Conservation (phyloP, 805 yeast genomes). For the Cyberlindnera mississippiensis region DNA sequence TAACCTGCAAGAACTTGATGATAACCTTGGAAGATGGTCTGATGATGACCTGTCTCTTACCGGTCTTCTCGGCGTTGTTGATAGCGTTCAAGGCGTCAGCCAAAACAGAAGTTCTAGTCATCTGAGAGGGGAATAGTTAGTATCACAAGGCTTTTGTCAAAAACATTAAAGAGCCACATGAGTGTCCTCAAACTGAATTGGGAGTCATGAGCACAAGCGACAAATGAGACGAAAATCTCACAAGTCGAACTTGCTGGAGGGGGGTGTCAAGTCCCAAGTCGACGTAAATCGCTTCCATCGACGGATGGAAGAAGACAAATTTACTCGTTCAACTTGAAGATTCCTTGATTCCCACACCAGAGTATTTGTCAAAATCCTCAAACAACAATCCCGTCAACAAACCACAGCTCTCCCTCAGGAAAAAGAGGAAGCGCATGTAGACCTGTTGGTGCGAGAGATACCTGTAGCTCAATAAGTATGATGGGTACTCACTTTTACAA, state of each 20-base stretch:
- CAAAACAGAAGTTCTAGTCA: constrained; percentile 97
- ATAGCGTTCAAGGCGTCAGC: constrained; percentile 97
- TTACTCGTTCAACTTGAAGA: constrained; percentile 17
- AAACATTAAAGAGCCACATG: constrained; percentile 36
- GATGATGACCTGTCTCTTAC: constrained; percentile 96
- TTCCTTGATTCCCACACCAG: constrained; percentile 33
- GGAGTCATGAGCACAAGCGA: constrained; percentile 38
- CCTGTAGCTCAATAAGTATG: constrained; percentile 21
- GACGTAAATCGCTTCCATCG: constrained; percentile 20
- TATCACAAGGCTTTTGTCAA: constrained; percentile 3
- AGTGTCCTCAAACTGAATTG: constrained; percentile 35
- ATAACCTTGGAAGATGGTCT: constrained; percentile 98
- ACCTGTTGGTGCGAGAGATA: constrained; percentile 12
- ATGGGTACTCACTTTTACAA: constrained; percentile 7
- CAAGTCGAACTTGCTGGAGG: constrained; percentile 16
- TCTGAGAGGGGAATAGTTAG: constrained; percentile 33
- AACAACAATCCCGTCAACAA: constrained; percentile 7
- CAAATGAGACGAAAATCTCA: not conserved
- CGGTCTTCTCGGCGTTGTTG: constrained; percentile 98
- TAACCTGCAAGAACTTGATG: constrained; percentile 91
- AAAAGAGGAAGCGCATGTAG: no score
- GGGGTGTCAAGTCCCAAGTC: constrained; percentile 29
- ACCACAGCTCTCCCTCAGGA: not conserved
- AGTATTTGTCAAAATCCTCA: constrained; percentile 18
- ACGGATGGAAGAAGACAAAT: constrained; percentile 16